A percentile compares a stretch with the other conserved stretches of the same genome.
Evolutionary conservation across 345 rosid genomes (phyloP).

Genomic region (Rhizophora apiculata): DNA sequence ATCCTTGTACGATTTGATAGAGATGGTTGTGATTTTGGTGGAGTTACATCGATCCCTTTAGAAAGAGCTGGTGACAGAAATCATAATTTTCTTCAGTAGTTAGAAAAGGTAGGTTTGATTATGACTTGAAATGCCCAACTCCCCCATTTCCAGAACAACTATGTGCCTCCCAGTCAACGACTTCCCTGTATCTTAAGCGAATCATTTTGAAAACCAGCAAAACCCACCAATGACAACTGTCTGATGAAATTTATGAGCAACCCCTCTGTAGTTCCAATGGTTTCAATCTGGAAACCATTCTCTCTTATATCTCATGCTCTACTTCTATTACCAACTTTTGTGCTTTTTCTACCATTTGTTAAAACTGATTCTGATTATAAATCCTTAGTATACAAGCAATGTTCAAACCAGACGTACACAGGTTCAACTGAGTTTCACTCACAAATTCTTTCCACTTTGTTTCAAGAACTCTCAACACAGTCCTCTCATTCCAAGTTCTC

Average conservation of each 20-base stretch:
- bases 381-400: constrained; percentile 51
- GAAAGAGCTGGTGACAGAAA: too few species aligned
- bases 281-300: constrained; percentile 17
- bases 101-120: too few species aligned
- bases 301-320: constrained; percentile 23
- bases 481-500: constrained; percentile 52
- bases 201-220: neutral
- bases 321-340: constrained; percentile 15
- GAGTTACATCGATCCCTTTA: too few species aligned
- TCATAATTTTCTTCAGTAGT: too few species aligned
- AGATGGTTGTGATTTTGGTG: too few species aligned
- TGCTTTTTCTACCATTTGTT: constrained; percentile 16
- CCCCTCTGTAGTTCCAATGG: constrained; percentile 13
- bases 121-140: too few species aligned
- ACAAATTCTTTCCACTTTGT: constrained; percentile 41
- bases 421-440: constrained; percentile 29
- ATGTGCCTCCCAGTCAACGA: too few species aligned
- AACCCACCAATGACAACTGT: too few species aligned
- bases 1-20: too few species aligned
- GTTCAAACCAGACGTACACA: constrained; percentile 26
- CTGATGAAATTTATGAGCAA: too few species aligned
- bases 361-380: constrained; percentile 34
- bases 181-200: neutral
- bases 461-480: constrained; percentile 39
- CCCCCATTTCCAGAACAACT: too few species aligned